phyloP scores from a whole-genome alignment of 331 rosid species.

The Quercus tomentella region DNA sequence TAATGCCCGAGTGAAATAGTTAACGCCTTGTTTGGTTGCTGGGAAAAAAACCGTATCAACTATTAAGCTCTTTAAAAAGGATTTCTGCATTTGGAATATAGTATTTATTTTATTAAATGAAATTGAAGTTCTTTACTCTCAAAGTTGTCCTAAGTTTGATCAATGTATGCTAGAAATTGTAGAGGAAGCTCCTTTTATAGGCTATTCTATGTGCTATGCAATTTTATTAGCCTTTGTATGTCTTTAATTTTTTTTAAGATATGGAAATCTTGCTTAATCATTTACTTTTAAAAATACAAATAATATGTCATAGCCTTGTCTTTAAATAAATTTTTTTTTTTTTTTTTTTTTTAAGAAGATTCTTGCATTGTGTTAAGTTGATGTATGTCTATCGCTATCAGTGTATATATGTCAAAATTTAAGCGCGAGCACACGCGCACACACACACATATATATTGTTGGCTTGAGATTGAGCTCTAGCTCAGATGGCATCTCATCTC shows the following conservation, averaged over 20 bases:
- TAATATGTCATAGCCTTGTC: neutral
- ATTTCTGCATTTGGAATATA: too few species aligned
- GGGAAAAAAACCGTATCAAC: too few species aligned
- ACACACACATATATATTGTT: too few species aligned
- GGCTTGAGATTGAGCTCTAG: too few species aligned
- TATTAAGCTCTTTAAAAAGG: too few species aligned
- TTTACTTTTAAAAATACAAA: neutral
- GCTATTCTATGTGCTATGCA: neutral
- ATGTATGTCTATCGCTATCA: neutral
- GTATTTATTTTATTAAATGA: too few species aligned
- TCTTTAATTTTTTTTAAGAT: neutral
- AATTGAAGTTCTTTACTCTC: too few species aligned
- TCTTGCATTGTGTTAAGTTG: neutral
- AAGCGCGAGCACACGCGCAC: fast-evolving
- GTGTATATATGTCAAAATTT: neutral
- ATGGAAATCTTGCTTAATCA: neutral
- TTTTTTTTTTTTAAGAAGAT: neutral
- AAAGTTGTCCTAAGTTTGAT: too few species aligned
- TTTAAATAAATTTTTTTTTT: neutral
- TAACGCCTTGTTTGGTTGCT: too few species aligned
- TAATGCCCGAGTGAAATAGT: too few species aligned
- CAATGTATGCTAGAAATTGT: neutral
- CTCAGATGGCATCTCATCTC: too few species aligned
- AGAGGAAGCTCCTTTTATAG: neutral
- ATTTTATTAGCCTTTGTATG: neutral